Percentiles rank a stretch among this genome's conserved stretches.
Conservation (phyloP, 352 stramenopile species). For the Pseudoperonospora humuli region DNA sequence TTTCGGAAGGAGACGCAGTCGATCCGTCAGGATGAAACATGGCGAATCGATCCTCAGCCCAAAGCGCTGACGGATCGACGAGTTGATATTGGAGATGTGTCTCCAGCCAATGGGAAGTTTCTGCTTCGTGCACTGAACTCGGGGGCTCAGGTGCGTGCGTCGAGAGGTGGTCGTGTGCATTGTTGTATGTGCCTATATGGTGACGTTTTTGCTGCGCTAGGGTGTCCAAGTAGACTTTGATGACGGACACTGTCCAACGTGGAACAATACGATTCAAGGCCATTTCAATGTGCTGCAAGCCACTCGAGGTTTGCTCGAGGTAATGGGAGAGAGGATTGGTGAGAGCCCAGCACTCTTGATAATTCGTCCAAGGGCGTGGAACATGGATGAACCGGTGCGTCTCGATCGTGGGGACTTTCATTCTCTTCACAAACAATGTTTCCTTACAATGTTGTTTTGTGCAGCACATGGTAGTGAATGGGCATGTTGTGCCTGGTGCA, state of each 20-base stretch:
- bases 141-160: constrained; percentile 69
- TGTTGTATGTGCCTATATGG: too few relatives aligned
- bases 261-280: constrained; percentile 87
- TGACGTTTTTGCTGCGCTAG: constrained; percentile 6
- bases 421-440: too few relatives aligned
- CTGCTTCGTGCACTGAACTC: constrained; percentile 92
- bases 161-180: too few relatives aligned
- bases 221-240: constrained; percentile 77
- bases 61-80: constrained; percentile 78
- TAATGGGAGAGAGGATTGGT: constrained; percentile 17
- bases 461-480: constrained; percentile 88
- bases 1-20: constrained; percentile 70
- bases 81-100: constrained; percentile 91
- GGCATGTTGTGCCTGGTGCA: constrained; percentile 75
- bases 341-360: constrained; percentile 78
- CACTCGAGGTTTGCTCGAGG: constrained; percentile 46
- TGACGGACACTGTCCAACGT: constrained; percentile 85
- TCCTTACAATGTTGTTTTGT: background rate
- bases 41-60: constrained; percentile 57
- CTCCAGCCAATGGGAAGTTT: constrained; percentile 84
- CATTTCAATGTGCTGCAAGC: constrained; percentile 91
- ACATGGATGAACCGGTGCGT: constrained; percentile 89
- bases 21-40: constrained; percentile 56
- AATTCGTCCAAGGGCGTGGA: constrained; percentile 90
- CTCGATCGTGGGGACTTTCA: too few relatives aligned